Percentiles rank a stretch among this genome's conserved stretches.
These are phyloP conservation scores for Mycena olivaceomarginata DNA, from an alignment of 768 basidiomycete species.

Conservation along the genomic window DNA sequence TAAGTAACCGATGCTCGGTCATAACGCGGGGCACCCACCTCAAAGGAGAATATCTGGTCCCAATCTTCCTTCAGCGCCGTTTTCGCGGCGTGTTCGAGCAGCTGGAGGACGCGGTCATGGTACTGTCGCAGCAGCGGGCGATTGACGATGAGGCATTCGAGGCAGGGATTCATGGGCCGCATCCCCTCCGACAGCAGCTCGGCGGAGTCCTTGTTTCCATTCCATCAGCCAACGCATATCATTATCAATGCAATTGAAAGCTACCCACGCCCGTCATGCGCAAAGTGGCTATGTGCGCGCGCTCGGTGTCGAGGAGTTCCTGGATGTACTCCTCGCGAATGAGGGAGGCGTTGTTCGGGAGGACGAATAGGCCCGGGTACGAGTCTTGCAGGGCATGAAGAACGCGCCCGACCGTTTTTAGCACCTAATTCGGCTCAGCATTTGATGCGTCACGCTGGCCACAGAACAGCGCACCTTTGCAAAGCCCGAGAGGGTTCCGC, in stretches of 20 bases:
- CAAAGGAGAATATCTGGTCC: constrained; percentile 47
- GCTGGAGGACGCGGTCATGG: constrained; percentile 45
- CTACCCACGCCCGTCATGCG: constrained; percentile 54
- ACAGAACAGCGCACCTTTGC: constrained; percentile 53
- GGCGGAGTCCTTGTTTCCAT: constrained; percentile 54
- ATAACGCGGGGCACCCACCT: constrained; percentile 25
- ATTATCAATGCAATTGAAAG: background rate
- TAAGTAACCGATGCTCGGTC: background rate
- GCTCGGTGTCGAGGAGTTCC: constrained; percentile 58
- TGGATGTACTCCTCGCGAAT: constrained; percentile 51
- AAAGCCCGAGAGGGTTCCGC: constrained; percentile 55
- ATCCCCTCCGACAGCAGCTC: constrained; percentile 50
- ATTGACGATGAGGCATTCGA: constrained; percentile 49
- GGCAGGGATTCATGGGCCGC: constrained; percentile 40
- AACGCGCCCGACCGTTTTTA: constrained; percentile 59
- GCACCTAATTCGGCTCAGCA: constrained; percentile 48
- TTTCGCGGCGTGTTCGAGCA: constrained; percentile 35
- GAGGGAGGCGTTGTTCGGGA: constrained; percentile 50
- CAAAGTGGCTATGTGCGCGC: constrained; percentile 52
- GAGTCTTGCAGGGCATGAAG: constrained; percentile 57
- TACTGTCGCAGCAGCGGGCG: constrained; percentile 46
- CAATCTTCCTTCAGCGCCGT: constrained; percentile 38
- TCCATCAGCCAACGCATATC: constrained; percentile 6
- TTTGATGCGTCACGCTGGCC: background rate
- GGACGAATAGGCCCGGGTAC: constrained; percentile 59